Evolutionary conservation across 176 grass and related monocot genomes (phyloP).

Genomic region (Aechmea fasciata): DNA sequence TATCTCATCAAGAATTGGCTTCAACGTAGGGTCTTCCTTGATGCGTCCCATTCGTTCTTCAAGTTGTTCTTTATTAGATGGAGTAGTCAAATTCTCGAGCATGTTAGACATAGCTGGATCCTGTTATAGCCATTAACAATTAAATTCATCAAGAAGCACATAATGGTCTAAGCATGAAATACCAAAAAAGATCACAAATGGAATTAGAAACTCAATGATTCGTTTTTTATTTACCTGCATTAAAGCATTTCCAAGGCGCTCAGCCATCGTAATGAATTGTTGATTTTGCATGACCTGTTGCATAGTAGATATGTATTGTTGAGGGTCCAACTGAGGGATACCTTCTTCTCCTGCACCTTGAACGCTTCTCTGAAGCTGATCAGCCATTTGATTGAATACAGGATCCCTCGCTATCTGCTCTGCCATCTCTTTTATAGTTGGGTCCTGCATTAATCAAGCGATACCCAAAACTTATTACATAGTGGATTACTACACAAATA

Average conservation of each 20-base stretch:
- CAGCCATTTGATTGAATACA: constrained; percentile 80
- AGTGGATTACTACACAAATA: neutral
- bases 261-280: constrained; percentile 84
- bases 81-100: constrained; percentile 71
- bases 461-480: neutral
- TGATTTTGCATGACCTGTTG: constrained; percentile 95
- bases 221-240: constrained; percentile 45
- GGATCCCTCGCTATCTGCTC: constrained; percentile 84
- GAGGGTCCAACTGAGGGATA: constrained; percentile 36
- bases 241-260: constrained; percentile 72
- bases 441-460: constrained; percentile 42
- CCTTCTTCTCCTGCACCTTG: constrained; percentile 54
- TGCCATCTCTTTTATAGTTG: constrained; percentile 90
- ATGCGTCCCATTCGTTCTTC: constrained; percentile 73
- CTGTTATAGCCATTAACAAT: constrained; percentile 20
- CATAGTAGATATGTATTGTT: constrained; percentile 37
- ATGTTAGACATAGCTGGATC: constrained; percentile 85
- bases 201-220: neutral
- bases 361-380: constrained; percentile 71
- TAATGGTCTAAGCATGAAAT: neutral
- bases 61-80: constrained; percentile 71
- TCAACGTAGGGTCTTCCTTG: constrained; percentile 83
- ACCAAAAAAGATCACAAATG: constrained; percentile 2
- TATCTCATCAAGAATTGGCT: constrained; percentile 82
- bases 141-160: neutral